Evolutionary conservation across 2,329 filamentous ascomycete species (phyloP).

Genomic region (Stagonosporopsis vannaccii): DNA sequence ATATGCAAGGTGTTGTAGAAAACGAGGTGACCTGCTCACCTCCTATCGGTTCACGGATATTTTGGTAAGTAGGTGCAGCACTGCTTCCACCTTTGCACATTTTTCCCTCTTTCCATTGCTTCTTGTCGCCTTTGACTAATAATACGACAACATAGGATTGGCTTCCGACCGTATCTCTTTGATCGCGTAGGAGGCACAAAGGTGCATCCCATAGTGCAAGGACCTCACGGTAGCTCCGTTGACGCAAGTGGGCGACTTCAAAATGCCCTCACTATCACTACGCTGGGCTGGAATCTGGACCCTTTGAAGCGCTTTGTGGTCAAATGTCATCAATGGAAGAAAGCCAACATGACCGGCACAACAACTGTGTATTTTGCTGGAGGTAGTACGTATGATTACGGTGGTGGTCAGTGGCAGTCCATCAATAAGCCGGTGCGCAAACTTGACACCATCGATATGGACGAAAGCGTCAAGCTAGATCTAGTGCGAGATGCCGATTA

Average conservation of each 20-base stretch:
- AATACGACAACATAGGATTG: constrained; percentile 25
- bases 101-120: background rate
- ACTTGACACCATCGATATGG: constrained; percentile 44
- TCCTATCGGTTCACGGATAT: constrained; percentile 25
- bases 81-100: background rate
- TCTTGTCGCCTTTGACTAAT: background rate
- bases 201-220: background rate
- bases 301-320: constrained; percentile 34
- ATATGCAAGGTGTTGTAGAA: background rate
- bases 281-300: constrained; percentile 37
- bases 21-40: constrained; percentile 13
- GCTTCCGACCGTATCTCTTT: constrained; percentile 39
- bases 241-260: constrained; percentile 23
- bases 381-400: constrained; percentile 10
- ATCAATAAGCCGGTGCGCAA: constrained; percentile 36
- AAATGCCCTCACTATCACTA: constrained; percentile 31
- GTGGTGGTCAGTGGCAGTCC: constrained; percentile 29
- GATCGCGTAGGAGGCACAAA: constrained; percentile 22
- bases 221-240: background rate
- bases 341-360: constrained; percentile 29
- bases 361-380: constrained; percentile 39
- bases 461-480: constrained; percentile 35
- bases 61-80: constrained; percentile 27
- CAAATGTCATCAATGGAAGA: constrained; percentile 33
- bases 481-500: constrained; percentile 47